These are phyloP conservation scores for Tylopilus rubrobrunneus DNA, from an alignment of 768 basidiomycete species.

Conservation along the genomic window DNA sequence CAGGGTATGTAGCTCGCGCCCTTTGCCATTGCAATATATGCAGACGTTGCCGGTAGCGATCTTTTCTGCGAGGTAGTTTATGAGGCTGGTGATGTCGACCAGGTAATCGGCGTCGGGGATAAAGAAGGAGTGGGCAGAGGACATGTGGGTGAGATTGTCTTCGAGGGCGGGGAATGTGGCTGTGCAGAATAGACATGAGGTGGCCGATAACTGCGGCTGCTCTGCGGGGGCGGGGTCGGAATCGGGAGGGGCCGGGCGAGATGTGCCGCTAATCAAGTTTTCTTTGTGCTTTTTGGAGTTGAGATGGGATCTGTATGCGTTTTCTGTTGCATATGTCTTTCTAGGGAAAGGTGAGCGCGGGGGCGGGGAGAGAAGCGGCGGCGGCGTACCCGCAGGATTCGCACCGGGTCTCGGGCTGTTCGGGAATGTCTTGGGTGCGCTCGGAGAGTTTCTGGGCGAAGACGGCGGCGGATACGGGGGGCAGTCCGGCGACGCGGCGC, in stretches of 20 bases:
- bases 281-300: slow-evolving; percentile 89
- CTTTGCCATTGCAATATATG: slow-evolving; percentile 81
- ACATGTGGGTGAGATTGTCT: slow-evolving; percentile 85
- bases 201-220: slow-evolving; percentile 17
- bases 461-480: slow-evolving; percentile 69
- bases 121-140: slow-evolving; percentile 85
- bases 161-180: slow-evolving; percentile 47
- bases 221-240: neutral
- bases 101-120: slow-evolving; percentile 92
- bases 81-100: slow-evolving; percentile 74
- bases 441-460: slow-evolving; percentile 92
- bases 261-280: slow-evolving; percentile 51
- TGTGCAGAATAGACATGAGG: slow-evolving; percentile 86
- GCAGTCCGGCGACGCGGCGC: slow-evolving; percentile 85
- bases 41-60: slow-evolving; percentile 91
- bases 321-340: slow-evolving; percentile 85
- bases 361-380: slow-evolving; percentile 21
- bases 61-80: slow-evolving; percentile 88
- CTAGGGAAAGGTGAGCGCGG: slow-evolving; percentile 36
- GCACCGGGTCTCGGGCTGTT: slow-evolving; percentile 60
- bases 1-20: slow-evolving; percentile 76
- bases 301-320: slow-evolving; percentile 84
- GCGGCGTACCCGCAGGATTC: slow-evolving; percentile 73
- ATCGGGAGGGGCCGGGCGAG: neutral
- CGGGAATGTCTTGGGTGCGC: slow-evolving; percentile 61